Evolutionary conservation across 148 eudicot genomes (phyloP).

Genomic region (Cornus suecica): DNA sequence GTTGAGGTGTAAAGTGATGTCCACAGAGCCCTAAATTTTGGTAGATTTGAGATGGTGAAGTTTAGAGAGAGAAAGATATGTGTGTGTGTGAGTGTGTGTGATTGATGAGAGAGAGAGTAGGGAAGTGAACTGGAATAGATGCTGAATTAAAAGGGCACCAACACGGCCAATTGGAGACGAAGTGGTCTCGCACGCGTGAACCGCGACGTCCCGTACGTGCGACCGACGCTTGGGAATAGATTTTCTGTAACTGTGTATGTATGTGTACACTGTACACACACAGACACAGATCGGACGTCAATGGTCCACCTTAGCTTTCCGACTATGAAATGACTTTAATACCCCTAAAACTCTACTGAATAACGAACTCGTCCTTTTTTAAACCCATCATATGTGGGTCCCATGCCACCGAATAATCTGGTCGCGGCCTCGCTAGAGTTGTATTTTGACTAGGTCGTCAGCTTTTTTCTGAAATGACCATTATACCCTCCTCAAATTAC

Average conservation of each 20-base stretch:
- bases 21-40: neutral
- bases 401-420: too few species aligned
- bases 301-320: neutral
- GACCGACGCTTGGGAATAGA: conserved; percentile 21
- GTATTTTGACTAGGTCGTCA: neutral
- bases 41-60: neutral
- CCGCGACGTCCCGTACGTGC: conserved; percentile 23
- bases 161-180: conserved; percentile 23
- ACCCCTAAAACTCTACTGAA: neutral
- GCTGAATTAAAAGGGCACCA: conserved; percentile 7
- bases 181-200: conserved; percentile 31
- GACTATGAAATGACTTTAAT: neutral
- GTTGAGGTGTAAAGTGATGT: conserved; percentile 14
- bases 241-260: neutral
- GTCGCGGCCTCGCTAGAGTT: too few species aligned
- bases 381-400: neutral
- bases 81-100: neutral
- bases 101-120: conserved; percentile 16
- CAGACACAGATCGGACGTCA: neutral
- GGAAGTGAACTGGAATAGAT: conserved; percentile 6
- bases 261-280: too few species aligned
- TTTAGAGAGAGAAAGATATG: neutral
- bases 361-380: neutral
- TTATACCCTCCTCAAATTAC: too few species aligned
- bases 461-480: too few species aligned